Percentiles rank a stretch among this genome's conserved stretches.
Conservation (phyloP, 192 early-diverging fungal species). For the Chytriomyces hyalinus region DNA sequence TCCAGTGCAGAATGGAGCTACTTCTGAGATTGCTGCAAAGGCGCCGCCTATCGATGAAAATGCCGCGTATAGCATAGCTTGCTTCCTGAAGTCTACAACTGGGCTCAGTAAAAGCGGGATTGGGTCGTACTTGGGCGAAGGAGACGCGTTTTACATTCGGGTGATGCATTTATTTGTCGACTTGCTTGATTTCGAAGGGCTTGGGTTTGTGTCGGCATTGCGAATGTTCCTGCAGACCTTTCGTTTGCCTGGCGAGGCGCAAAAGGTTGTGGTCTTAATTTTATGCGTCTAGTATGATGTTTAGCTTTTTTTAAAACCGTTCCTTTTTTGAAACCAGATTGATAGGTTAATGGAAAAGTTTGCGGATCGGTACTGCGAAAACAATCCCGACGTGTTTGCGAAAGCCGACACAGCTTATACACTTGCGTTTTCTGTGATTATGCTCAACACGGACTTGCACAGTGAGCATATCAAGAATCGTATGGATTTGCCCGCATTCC, state of each 20-base stretch:
- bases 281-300: background rate
- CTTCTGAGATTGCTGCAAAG: background rate
- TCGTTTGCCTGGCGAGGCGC: constrained; percentile 67
- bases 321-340: constrained; percentile 43
- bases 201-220: constrained; percentile 63
- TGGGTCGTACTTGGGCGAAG: constrained; percentile 66
- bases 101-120: constrained; percentile 60
- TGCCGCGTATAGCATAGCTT: constrained; percentile 49
- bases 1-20: background rate
- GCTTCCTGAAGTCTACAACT: constrained; percentile 51
- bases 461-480: constrained; percentile 61
- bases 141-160: constrained; percentile 55
- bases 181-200: constrained; percentile 56
- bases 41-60: constrained; percentile 18
- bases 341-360: constrained; percentile 72
- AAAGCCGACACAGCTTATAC: constrained; percentile 70
- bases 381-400: constrained; percentile 63
- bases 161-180: constrained; percentile 70
- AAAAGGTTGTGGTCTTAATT: constrained; percentile 46
- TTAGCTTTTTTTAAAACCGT: background rate
- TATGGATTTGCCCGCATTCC: constrained; percentile 63
- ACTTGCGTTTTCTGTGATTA: constrained; percentile 68
- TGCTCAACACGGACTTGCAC: constrained; percentile 71
- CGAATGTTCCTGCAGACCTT: constrained; percentile 64
- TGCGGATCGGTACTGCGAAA: constrained; percentile 68